Base-by-base conservation (phyloP, 106 monocot genomes). In the Dendrobium huoshanense region DNA sequence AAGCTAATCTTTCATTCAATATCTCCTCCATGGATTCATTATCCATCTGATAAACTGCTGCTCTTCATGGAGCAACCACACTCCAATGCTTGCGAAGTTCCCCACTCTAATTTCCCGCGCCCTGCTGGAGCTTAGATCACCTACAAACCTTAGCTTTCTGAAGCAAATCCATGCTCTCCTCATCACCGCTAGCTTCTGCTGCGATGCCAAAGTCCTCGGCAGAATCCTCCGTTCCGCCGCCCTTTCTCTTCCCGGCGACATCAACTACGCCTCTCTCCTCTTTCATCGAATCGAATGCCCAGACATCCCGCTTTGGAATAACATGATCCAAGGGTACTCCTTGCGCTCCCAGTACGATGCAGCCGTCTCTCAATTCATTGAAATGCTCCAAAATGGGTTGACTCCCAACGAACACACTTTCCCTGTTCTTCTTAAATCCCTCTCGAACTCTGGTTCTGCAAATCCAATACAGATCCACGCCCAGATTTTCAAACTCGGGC, bases 251-350 rank as follows among this genome's bases (percentile, higher is more conserved):
- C 72, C 73, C 42, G 86, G 87, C 45, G 40, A 67, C 44, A 49
- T 56, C 6, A 20, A 79, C 27, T 87, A 87, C 77, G 78, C 70
- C 33, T 72, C 75, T 31, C 43, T 83, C 49, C 87, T 85, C 3
- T 54, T 25, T 5, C 29, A 41, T 1, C 74, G 74, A 74, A 43
- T 74, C 43, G 49, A 81, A 11, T 54, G 55, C 18, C n/a, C 33
- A 70, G 85, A 83, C 80, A 75, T 51, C 79, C 85, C 85, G 29
- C 80, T 90, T 44, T 87, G 85, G 83, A 80, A 82, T 37, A 61
- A 78, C 25, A 80, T 90, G 82, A 67, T 85, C 54, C 82, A 80
- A 18, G 87, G 79, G n/a, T 70, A 70, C 49, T 65, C 78, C 45
- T 80, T 47, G 27, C 77, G 80, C 75, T 73, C 67, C 70, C 80